Evolutionary conservation across 2,329 filamentous ascomycete species (phyloP), one percentile per base, ranked within the genome.

Genomic region (Alternaria sp.): DNA sequence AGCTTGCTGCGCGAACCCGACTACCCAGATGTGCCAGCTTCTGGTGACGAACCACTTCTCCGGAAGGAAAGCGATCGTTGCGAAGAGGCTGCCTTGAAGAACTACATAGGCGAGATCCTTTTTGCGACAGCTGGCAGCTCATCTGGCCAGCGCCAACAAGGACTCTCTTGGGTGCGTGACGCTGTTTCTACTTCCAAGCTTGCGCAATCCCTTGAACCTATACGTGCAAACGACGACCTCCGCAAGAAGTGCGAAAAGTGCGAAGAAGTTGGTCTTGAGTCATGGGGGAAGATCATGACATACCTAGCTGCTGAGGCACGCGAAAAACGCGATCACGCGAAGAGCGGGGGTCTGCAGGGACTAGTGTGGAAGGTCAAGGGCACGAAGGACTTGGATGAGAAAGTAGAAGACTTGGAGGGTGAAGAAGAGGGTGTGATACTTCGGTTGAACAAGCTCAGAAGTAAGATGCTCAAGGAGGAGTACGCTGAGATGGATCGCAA

Each of bases 51-150:
- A 3, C 84, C 90, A 0, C 88, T 94, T 0, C 80, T 85, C 58
- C 90, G 92, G 48, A 87, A 86, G 57, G 74, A 87, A 10, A 82
- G 85, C 28, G 88, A 92, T 7, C 85, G 86, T 38, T 97, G 94
- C 78, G 90, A 95, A 67, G 94, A 97, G 78, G 93, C 93, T 3
- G 92, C 88, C 0, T 81, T 97, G 14, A 93, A 93, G 84, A 86
- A 93, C 25, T 95, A 97, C 78, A 94, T 98, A 64, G 94, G 94
- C 60, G 94, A 98, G 81, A 97, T 98, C 53, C 85, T 98, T 32
- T 97, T 91, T 78, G 87, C 92, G 0, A 86, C 86, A 5, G 85
- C 86, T n/a, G 80, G 82, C 4, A 62, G 74, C 4, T 78, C 76
- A 53, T 55, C 60, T 56, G 49, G 63, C 10, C 66, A 74, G 18